Evolutionary conservation across 2,329 filamentous ascomycete genomes (phyloP), one percentile per base, ranked within the genome.

Genomic region (Juglanconis oblonga): DNA sequence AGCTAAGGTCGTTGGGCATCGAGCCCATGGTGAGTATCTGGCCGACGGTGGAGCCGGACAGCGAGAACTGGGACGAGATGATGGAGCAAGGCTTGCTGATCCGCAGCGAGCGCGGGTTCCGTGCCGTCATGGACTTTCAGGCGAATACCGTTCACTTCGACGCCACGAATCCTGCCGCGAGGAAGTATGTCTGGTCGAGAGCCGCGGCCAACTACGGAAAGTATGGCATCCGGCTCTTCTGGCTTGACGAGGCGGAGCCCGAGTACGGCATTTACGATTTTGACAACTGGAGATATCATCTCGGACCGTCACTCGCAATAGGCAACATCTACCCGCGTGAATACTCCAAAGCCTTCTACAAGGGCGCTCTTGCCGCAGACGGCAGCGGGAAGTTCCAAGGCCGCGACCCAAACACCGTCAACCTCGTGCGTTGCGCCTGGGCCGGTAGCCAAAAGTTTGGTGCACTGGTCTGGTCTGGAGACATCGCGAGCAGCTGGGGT

Each of bases 21-120:
- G 85, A 89, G 66, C 76, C 88, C 3, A 89, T 89, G 85, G 84
- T 89, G 0, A 88, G 85, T 0, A 81, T 89, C 64, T 89, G 87
- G 87, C 87, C 87, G 0, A 88, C 85, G 0, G 85, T 89, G 1
- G 84, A 88, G 56, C 78, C 76, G 11, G 67, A 70, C 2, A 85
- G 81, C 0, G 81, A 85, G 47, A 87, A 87, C 68, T 88, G 81
- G 66, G 65, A 77, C 0, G 81, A 87, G 63, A 87, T 89, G 84
- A 71, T 86, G 0, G 82, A 85, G 58, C 76, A 78, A 9, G 87
- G 87, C 0, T 76, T 82, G 3, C 77, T 89, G 2, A 85, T 89
- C 62, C 80, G 84, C 0, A 77, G 76, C 8, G 86, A 89, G 62
- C 78, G 85, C 5, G 87, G 87, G 1, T 73, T 85, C 29, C 77